Percentiles rank a stretch among this genome's conserved stretches.
Conservation (phyloP, 2,329 filamentous ascomycete species). For the Trichoderma afroharzianum region DNA sequence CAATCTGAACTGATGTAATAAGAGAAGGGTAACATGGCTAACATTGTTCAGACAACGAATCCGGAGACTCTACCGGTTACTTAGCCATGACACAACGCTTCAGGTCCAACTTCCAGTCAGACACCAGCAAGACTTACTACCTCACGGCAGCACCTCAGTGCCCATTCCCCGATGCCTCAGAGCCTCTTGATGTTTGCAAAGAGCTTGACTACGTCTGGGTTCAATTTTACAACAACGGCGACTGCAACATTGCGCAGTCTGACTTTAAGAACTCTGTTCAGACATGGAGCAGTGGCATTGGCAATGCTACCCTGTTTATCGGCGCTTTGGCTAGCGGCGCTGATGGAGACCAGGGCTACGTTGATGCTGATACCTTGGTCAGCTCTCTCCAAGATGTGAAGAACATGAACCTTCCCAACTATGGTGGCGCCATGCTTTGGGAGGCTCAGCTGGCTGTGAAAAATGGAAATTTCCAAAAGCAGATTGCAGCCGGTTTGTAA, state of each 20-base stretch:
- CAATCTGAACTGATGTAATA: not conserved
- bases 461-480: not conserved
- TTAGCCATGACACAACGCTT: not conserved
- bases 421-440: not conserved
- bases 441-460: not conserved
- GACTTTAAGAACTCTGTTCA: constrained; percentile 62
- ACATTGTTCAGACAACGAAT: not conserved
- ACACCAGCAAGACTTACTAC: not conserved
- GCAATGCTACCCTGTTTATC: constrained; percentile 55
- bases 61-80: not conserved
- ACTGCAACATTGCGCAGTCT: constrained; percentile 48
- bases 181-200: not conserved
- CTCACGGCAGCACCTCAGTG: not conserved
- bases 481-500: not conserved
- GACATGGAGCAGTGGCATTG: constrained; percentile 58
- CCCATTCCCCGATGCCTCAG: not conserved
- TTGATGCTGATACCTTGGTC: not conserved
- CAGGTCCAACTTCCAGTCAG: not conserved
- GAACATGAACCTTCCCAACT: not conserved
- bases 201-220: not conserved
- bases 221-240: constrained; percentile 60
- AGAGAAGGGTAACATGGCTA: not conserved
- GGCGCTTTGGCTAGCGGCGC: constrained; percentile 52
- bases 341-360: not conserved
- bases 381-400: not conserved